phyloP scores from a whole-genome alignment of 2,329 filamentous ascomycete species.

The Fusarium sublunatum region DNA sequence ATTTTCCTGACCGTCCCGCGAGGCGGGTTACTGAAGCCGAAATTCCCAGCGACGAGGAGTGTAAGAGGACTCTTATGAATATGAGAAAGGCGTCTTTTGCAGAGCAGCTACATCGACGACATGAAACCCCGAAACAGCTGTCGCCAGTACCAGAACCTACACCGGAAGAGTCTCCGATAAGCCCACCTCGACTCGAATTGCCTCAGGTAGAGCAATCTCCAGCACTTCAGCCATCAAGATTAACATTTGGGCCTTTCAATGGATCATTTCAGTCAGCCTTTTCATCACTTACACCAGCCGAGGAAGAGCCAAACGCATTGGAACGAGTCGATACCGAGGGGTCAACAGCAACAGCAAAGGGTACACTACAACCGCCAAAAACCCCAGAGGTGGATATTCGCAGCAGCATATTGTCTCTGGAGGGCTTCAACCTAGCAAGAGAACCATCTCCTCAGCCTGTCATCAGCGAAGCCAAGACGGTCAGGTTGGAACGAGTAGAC shows the following conservation, averaged over 20 bases:
- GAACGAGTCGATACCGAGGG: conserved; percentile 1
- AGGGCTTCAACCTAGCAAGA: conserved; percentile 21
- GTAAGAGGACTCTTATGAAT: conserved; percentile 26
- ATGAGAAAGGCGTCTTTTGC: conserved; percentile 34
- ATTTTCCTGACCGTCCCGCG: conserved; percentile 41
- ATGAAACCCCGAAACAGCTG: conserved; percentile 20
- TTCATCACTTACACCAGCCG: conserved; percentile 29
- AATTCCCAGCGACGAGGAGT: conserved; percentile 43
- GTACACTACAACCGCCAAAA: not conserved
- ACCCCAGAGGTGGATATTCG: conserved; percentile 15
- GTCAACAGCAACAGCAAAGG: not conserved
- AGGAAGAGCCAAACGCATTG: conserved; percentile 24
- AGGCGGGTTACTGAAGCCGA: conserved; percentile 35
- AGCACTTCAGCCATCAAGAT: conserved; percentile 25
- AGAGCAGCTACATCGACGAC: conserved; percentile 23
- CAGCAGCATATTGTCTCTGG: conserved; percentile 16
- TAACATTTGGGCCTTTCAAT: conserved; percentile 28
- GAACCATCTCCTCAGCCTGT: conserved; percentile 29
- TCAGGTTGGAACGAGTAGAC: conserved; percentile 36
- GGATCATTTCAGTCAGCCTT: conserved; percentile 24
- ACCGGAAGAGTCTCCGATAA: conserved; percentile 1
- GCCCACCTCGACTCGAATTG: not conserved
- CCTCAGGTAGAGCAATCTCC: conserved; percentile 11
- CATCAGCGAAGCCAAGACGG: conserved; percentile 37
- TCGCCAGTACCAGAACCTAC: conserved; percentile 15